phyloP scores from a whole-genome alignment of 2,329 filamentous ascomycete genomes.

The Phyllosticta citrichinensis region DNA sequence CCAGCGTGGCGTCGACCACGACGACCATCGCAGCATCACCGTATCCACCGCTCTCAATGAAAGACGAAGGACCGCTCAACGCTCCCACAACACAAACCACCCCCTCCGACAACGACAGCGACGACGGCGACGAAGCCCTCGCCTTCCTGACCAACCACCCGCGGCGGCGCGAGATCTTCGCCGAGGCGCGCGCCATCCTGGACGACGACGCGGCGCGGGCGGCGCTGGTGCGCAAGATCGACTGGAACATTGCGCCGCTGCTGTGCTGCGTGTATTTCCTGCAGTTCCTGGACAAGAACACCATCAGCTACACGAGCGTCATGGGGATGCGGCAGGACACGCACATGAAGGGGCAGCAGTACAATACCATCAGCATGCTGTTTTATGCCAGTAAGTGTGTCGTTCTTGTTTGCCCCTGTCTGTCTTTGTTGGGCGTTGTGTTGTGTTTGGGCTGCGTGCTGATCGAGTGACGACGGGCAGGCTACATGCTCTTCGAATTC shows the following conservation, averaged over 20 bases:
- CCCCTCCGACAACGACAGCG: background rate
- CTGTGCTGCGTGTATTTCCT: constrained; percentile 53
- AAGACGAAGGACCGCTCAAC: background rate
- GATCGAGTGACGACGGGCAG: background rate
- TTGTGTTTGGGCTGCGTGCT: too few species aligned
- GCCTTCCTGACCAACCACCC: constrained; percentile 25
- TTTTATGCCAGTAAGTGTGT: constrained; percentile 13
- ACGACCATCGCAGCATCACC: background rate
- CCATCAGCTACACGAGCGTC: constrained; percentile 51
- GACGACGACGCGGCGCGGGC: constrained; percentile 14
- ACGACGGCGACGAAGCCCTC: constrained; percentile 26
- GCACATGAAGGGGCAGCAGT: constrained; percentile 18
- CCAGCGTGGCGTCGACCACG: background rate
- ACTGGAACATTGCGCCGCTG: constrained; percentile 10
- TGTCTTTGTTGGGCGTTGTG: too few species aligned
- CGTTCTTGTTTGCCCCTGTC: background rate
- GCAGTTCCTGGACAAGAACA: constrained; percentile 54
- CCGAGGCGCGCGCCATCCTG: constrained; percentile 18
- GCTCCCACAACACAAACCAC: background rate
- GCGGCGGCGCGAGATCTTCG: constrained; percentile 19
- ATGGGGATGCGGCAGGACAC: constrained; percentile 51
- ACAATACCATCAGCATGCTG: constrained; percentile 13
- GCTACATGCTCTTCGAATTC: constrained; percentile 46
- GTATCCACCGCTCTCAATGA: background rate
- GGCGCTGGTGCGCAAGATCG: constrained; percentile 8